Conservation (phyloP, 2,329 filamentous ascomycete species). For the Trichoderma atrobrunneum region DNA sequence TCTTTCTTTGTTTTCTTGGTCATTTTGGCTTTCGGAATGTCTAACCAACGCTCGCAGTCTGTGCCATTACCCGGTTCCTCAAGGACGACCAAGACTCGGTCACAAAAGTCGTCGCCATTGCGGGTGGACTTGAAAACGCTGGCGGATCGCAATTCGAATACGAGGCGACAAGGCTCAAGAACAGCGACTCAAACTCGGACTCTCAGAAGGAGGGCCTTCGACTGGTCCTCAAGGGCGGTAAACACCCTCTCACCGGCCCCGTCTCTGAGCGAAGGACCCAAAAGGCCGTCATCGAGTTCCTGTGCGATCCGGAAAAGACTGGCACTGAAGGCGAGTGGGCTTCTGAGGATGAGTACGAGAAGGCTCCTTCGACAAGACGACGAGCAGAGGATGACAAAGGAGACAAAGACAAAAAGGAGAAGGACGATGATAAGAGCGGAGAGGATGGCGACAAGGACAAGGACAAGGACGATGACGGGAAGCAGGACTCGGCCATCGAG, state of each 20-base stretch:
- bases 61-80: slow-evolving; percentile 65
- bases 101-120: slow-evolving; percentile 66
- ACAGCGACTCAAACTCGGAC: slow-evolving; percentile 62
- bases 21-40: neutral
- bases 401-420: slow-evolving; percentile 26
- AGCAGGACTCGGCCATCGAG: slow-evolving; percentile 44
- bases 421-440: slow-evolving; percentile 29
- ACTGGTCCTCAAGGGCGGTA: slow-evolving; percentile 63
- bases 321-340: slow-evolving; percentile 71
- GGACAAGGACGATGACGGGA: slow-evolving; percentile 40
- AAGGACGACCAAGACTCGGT: slow-evolving; percentile 49
- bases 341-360: slow-evolving; percentile 46
- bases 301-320: slow-evolving; percentile 70
- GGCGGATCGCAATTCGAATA: slow-evolving; percentile 62
- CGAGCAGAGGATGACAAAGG: slow-evolving; percentile 30
- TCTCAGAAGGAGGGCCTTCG: slow-evolving; percentile 68
- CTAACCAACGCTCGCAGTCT: slow-evolving; percentile 35
- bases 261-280: slow-evolving; percentile 55
- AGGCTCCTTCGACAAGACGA: slow-evolving; percentile 12
- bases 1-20: neutral
- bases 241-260: slow-evolving; percentile 50
- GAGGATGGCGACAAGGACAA: slow-evolving; percentile 40
- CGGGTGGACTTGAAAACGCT: slow-evolving; percentile 62
- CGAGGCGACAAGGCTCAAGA: slow-evolving; percentile 63
- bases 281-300: slow-evolving; percentile 77